phyloP scores from a whole-genome alignment of 192 early-diverging fungal species.

The Backusella westeae region DNA sequence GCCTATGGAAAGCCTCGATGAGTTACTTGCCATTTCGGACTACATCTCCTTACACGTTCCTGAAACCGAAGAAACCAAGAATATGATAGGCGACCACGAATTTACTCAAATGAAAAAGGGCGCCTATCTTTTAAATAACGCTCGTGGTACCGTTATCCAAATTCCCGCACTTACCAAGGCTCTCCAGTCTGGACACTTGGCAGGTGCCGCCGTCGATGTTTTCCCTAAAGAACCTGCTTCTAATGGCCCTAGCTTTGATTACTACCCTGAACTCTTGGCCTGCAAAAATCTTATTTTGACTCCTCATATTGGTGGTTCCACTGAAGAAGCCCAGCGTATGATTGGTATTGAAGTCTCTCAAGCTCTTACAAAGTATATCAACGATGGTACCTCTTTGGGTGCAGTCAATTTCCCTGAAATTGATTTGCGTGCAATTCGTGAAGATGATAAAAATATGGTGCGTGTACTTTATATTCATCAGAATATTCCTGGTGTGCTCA shows the following conservation, averaged over 20 bases:
- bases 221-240: constrained; percentile 93
- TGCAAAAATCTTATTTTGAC: constrained; percentile 96
- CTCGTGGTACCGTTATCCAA: constrained; percentile 94
- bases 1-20: constrained; percentile 67
- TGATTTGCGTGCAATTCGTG: constrained; percentile 82
- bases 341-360: constrained; percentile 95
- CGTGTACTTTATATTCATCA: constrained; percentile 90
- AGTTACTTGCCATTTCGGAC: constrained; percentile 79
- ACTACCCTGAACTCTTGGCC: constrained; percentile 50
- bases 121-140: constrained; percentile 91
- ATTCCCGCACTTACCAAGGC: constrained; percentile 85
- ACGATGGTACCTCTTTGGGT: constrained; percentile 83
- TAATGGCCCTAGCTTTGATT: constrained; percentile 79
- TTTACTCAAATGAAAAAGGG: constrained; percentile 86
- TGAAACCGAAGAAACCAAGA: constrained; percentile 93
- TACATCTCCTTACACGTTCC: constrained; percentile 97
- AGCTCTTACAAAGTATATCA: constrained; percentile 84
- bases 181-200: constrained; percentile 83
- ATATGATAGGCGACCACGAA: constrained; percentile 76
- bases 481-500: constrained; percentile 91
- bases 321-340: constrained; percentile 96
- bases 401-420: constrained; percentile 98
- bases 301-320: constrained; percentile 99
- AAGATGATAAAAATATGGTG: constrained; percentile 69
- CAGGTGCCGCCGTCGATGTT: constrained; percentile 95